These are phyloP conservation scores for Aspergillus affinis DNA, from an alignment of 495 filamentous ascomycete species.

Conservation along the genomic window DNA sequence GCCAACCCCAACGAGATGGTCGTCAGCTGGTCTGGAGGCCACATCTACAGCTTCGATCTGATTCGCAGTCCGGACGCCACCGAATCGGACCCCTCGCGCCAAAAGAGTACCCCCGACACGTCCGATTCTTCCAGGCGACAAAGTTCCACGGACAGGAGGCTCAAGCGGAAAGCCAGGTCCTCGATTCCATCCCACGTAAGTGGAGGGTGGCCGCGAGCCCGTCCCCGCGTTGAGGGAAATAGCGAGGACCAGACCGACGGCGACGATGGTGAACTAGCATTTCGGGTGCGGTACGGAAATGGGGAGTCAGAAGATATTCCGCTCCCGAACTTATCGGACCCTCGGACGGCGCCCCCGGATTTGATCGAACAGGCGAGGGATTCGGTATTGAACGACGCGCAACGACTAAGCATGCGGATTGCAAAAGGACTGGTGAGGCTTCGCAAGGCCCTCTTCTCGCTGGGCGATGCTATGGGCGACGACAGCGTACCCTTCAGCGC, in stretches of 20 bases:
- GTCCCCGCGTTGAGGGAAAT: slow-evolving; percentile 32
- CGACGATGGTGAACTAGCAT: slow-evolving; percentile 33
- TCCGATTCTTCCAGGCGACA: slow-evolving; percentile 26
- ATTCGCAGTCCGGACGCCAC: slow-evolving; percentile 59
- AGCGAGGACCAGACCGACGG: slow-evolving; percentile 14
- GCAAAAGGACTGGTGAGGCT: slow-evolving; percentile 57
- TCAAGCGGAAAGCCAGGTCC: slow-evolving; percentile 53
- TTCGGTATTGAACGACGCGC: slow-evolving; percentile 48
- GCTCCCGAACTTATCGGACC: slow-evolving; percentile 34
- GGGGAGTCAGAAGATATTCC: slow-evolving; percentile 59
- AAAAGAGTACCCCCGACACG: slow-evolving; percentile 17
- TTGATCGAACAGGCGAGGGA: slow-evolving; percentile 42
- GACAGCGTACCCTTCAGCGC: slow-evolving; percentile 19
- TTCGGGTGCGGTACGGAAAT: slow-evolving; percentile 62
- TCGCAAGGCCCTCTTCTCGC: slow-evolving; percentile 56
- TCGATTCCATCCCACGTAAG: slow-evolving; percentile 48
- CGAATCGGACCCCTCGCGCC: slow-evolving; percentile 26
- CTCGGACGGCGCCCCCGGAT: slow-evolving; percentile 24
- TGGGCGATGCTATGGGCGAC: slow-evolving; percentile 37
- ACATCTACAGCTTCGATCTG: slow-evolving; percentile 74
- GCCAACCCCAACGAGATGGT: slow-evolving; percentile 72
- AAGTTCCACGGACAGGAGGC: slow-evolving; percentile 49
- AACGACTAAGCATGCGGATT: slow-evolving; percentile 53
- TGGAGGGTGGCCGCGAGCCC: slow-evolving; percentile 41
- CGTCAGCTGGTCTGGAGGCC: slow-evolving; percentile 74